These are phyloP conservation scores for Vaccinium myrtillus DNA, from an alignment of 148 eudicot genomes.

Conservation along the genomic window DNA sequence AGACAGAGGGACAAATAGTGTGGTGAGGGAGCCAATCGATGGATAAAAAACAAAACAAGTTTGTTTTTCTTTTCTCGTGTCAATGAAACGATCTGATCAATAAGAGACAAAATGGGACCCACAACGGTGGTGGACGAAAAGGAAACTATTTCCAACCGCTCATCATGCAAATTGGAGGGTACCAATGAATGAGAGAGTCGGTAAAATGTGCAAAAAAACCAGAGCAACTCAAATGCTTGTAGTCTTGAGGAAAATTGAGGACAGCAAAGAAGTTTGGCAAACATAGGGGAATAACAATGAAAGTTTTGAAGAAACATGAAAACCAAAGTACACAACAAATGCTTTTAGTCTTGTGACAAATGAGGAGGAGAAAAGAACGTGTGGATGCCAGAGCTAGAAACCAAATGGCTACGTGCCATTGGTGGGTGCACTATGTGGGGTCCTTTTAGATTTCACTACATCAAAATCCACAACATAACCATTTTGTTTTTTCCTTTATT, in stretches of 20 bases:
- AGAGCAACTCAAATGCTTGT: neutral
- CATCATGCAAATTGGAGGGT: neutral
- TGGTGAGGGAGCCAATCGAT: neutral
- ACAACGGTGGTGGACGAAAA: neutral
- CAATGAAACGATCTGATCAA: neutral
- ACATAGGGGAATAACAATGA: neutral
- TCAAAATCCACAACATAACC: neutral
- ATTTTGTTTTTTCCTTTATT: neutral
- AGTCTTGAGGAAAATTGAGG: constrained; percentile 1
- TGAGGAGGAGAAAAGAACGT: neutral
- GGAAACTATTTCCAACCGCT: neutral
- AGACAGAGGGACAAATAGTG: neutral
- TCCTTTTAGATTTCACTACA: constrained; percentile 17
- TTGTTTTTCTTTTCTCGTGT: neutral
- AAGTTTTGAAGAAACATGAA: neutral
- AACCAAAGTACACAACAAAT: neutral
- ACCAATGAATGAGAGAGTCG: neutral
- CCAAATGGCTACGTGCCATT: constrained; percentile 1
- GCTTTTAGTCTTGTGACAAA: neutral
- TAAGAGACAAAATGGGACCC: neutral
- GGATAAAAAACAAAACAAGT: neutral
- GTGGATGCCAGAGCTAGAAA: constrained; percentile 12
- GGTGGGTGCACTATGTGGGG: constrained; percentile 24
- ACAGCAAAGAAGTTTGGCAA: neutral
- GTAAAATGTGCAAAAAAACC: neutral